Conservation (phyloP, 257 asterid genomes). For the Solanum etuberosum region DNA sequence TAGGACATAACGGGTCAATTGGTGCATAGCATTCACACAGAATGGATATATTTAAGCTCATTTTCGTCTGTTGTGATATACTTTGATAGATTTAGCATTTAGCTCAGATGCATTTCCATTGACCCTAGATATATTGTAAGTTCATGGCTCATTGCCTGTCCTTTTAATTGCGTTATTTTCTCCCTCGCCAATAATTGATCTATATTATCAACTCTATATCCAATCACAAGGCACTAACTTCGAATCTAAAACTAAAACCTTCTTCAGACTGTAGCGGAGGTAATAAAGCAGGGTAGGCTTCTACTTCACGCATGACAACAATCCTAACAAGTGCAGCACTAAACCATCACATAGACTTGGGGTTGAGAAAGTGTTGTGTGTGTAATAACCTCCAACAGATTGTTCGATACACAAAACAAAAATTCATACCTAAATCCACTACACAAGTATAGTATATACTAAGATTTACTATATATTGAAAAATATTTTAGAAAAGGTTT, state of each 20-base stretch:
- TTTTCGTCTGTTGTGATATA: background rate
- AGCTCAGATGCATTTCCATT: background rate
- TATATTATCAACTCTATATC: background rate
- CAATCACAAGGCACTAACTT: background rate
- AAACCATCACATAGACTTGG: background rate
- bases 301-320: background rate
- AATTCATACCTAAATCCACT: background rate
- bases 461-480: background rate
- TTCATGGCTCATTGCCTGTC: background rate
- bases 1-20: background rate
- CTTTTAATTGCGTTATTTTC: background rate
- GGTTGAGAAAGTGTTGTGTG: background rate
- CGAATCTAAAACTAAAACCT: background rate
- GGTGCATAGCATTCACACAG: background rate
- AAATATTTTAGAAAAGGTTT: background rate
- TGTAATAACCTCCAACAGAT: background rate
- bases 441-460: background rate
- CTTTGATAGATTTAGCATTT: background rate
- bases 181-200: background rate
- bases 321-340: background rate
- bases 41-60: background rate
- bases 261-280: background rate
- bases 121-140: background rate
- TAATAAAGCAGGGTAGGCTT: background rate
- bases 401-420: background rate